These are phyloP conservation scores for Aspergillus awamori DNA, from an alignment of 2,329 filamentous ascomycete species.

Conservation along the genomic window DNA sequence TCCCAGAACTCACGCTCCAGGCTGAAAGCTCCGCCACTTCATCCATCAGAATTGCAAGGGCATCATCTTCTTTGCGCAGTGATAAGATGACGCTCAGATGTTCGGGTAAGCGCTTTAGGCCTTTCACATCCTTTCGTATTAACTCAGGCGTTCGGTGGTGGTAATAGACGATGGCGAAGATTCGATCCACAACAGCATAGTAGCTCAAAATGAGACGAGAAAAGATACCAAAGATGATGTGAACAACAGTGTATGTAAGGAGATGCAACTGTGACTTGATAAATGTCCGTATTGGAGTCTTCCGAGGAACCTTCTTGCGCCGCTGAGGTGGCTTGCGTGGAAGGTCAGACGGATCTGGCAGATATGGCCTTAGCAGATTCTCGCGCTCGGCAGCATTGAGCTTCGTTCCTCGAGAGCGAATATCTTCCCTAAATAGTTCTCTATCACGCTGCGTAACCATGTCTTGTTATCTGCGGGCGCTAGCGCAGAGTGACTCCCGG, in stretches of 20 bases:
- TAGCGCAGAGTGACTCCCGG: not conserved
- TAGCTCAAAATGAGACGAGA: conserved; percentile 79
- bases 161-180: conserved; percentile 84
- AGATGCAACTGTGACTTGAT: conserved; percentile 48
- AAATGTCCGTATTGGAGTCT: conserved; percentile 49
- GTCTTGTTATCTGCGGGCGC: not conserved
- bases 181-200: conserved; percentile 74
- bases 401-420: conserved; percentile 42
- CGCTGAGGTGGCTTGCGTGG: conserved; percentile 26
- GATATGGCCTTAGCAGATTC: conserved; percentile 54
- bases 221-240: conserved; percentile 84
- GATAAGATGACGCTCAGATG: conserved; percentile 86
- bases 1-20: conserved; percentile 89
- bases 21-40: conserved; percentile 90
- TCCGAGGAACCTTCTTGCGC: conserved; percentile 31
- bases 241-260: conserved; percentile 53
- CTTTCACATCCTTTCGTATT: conserved; percentile 82
- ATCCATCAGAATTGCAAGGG: conserved; percentile 80
- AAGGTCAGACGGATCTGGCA: conserved; percentile 50
- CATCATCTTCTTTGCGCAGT: conserved; percentile 70
- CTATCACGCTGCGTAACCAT: conserved; percentile 40
- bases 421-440: conserved; percentile 43
- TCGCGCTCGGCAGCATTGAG: conserved; percentile 54
- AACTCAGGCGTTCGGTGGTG: conserved; percentile 94
- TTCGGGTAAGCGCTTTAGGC: conserved; percentile 72